Conservation (phyloP, 2,329 filamentous ascomycete genomes). For the Sporothrix sp. region DNA sequence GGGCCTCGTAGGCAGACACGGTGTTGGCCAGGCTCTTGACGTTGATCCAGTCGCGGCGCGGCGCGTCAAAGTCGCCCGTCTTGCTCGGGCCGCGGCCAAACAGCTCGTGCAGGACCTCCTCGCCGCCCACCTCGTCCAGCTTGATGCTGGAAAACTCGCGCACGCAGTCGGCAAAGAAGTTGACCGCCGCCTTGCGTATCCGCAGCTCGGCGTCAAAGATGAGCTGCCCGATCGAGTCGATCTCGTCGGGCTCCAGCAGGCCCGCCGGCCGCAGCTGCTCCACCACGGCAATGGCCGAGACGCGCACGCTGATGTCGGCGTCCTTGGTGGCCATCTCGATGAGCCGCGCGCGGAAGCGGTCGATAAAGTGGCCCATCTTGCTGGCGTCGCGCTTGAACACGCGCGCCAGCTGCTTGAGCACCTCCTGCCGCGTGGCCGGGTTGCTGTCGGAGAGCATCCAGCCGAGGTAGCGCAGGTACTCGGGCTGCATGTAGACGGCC, state of each 20-base stretch:
- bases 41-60: conserved; percentile 77
- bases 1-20: conserved; percentile 68
- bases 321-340: conserved; percentile 90
- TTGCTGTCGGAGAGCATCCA: conserved; percentile 87
- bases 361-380: conserved; percentile 83
- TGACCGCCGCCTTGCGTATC: conserved; percentile 79
- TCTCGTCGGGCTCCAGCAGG: conserved; percentile 81
- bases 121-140: conserved; percentile 74
- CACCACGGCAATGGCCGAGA: conserved; percentile 69
- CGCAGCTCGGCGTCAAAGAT: conserved; percentile 80
- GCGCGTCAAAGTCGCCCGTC: conserved; percentile 65
- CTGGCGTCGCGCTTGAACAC: conserved; percentile 75
- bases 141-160: conserved; percentile 70
- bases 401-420: conserved; percentile 69
- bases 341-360: conserved; percentile 75
- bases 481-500: conserved; percentile 80
- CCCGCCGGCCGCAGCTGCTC: conserved; percentile 74
- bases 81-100: conserved; percentile 52
- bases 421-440: conserved; percentile 67
- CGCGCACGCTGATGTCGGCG: conserved; percentile 69
- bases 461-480: conserved; percentile 85
- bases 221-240: conserved; percentile 77
- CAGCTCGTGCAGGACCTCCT: conserved; percentile 64
- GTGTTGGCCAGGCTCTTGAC: conserved; percentile 85
- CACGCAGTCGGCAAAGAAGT: conserved; percentile 84